Percentiles rank a stretch among this genome's conserved stretches.
phyloP scores from a whole-genome alignment of 345 rosid genomes.

The Kandelia obovata region DNA sequence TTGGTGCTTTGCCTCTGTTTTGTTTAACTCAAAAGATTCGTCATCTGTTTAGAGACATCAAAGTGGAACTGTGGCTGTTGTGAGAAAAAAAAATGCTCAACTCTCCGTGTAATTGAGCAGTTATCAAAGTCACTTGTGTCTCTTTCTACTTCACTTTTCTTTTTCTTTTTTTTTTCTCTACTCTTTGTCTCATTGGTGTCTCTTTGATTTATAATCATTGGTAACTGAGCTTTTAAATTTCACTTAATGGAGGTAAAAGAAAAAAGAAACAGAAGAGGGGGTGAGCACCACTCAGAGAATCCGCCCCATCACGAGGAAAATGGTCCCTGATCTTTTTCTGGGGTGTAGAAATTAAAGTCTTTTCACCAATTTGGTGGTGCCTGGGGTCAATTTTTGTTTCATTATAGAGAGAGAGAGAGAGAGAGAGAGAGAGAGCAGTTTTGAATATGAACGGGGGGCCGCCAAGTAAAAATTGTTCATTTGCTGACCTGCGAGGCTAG shows the following conservation, averaged over 20 bases:
- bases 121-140: background rate
- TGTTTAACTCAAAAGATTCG: background rate
- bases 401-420: background rate
- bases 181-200: background rate
- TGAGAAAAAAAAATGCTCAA: background rate
- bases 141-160: too few relatives aligned
- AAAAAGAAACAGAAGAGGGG: background rate
- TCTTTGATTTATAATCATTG: conserved; percentile 10
- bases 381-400: background rate
- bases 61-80: background rate
- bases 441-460: too few relatives aligned
- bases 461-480: too few relatives aligned
- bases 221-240: conserved; percentile 7
- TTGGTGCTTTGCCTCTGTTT: background rate
- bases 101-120: conserved; percentile 4
- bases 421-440: background rate
- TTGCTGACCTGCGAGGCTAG: too few relatives aligned
- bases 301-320: conserved; percentile 26
- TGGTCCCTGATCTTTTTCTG: background rate
- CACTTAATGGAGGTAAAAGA: background rate
- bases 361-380: background rate
- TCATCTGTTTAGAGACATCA: too few relatives aligned
- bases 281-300: conserved; percentile 11
- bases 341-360: background rate
- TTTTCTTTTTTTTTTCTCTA: background rate